Evolutionary conservation across 345 rosid genomes (phyloP), one percentile per base, ranked within the genome.

Genomic region (Citrus trifoliata): DNA sequence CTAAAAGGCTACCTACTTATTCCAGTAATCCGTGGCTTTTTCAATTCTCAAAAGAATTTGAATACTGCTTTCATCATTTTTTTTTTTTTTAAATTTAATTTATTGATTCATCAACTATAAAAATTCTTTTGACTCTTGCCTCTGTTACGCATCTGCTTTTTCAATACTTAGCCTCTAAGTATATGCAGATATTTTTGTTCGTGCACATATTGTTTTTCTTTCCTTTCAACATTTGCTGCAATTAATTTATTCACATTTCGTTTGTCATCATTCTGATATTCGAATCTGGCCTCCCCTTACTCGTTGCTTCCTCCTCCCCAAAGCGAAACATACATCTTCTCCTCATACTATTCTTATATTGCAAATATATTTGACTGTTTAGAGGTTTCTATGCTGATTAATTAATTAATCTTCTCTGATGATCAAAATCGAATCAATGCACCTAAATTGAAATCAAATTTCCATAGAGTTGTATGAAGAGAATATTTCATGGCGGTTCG

Each of bases 91-190:
- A n/a, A 12, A 13, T 42, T 69, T 12, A 12, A 46, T 46, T 3
- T 46, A 46, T 46, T 46, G 51, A 1, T 40, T 21, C 53, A 21
- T 37, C 33, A 42, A 53, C 25, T 30, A 51, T 63, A 30, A 4
- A 42, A 75, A 64, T 64, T 48, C 32, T 24, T 74, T 48, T 18
- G 32, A 46, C 66, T 37, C 21, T 25, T 18, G 16, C 12, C 51
- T 12, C 51, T 13, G 51, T 46, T 53, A 53, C 58, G 58, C 40
- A n/a, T 75, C 69, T 32, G 8, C 78, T 63, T 75, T 73, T 64
- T 28, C 42, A 62, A 42, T 64, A 28, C 78, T 75, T 75, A 75
- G 69, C 78, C 78, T 12, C 78, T 21, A 75, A 75, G 78, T 28
- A 72, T 72, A 10, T 33, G 1, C 22, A 53, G 6, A 48, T 51